Evolutionary conservation across 2,329 filamentous ascomycete species (phyloP).

Genomic region (Beauveria rudraprayagi): DNA sequence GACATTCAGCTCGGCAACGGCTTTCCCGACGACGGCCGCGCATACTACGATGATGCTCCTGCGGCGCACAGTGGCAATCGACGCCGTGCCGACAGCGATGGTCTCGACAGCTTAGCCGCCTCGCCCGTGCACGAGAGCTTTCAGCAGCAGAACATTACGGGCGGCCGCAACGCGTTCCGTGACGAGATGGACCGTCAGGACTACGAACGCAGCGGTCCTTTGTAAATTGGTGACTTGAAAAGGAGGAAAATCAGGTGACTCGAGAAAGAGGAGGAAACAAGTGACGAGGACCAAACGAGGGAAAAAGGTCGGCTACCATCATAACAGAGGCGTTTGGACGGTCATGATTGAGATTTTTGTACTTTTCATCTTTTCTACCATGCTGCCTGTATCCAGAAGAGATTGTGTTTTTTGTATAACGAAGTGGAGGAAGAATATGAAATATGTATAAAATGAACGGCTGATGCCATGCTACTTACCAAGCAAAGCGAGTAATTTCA

Average conservation of each 20-base stretch:
- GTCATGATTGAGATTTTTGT: neutral
- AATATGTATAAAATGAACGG: neutral
- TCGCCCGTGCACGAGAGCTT: slow-evolving; percentile 37
- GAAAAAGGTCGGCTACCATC: neutral
- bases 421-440: neutral
- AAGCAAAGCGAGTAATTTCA: too few species aligned
- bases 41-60: slow-evolving; percentile 32
- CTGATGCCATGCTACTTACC: neutral
- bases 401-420: neutral
- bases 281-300: neutral
- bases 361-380: neutral
- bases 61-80: neutral
- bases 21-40: slow-evolving; percentile 20
- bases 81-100: slow-evolving; percentile 35
- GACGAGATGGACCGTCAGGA: slow-evolving; percentile 43
- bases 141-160: slow-evolving; percentile 28
- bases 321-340: slow-evolving; percentile 3
- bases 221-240: neutral
- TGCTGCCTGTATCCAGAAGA: neutral
- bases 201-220: slow-evolving; percentile 23
- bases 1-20: slow-evolving; percentile 34
- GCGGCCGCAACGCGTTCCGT: slow-evolving; percentile 36
- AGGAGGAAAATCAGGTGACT: neutral
- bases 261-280: neutral
- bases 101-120: slow-evolving; percentile 39